phyloP scores from a whole-genome alignment of 352 stramenopile species.

The Globisporangium lucens region DNA sequence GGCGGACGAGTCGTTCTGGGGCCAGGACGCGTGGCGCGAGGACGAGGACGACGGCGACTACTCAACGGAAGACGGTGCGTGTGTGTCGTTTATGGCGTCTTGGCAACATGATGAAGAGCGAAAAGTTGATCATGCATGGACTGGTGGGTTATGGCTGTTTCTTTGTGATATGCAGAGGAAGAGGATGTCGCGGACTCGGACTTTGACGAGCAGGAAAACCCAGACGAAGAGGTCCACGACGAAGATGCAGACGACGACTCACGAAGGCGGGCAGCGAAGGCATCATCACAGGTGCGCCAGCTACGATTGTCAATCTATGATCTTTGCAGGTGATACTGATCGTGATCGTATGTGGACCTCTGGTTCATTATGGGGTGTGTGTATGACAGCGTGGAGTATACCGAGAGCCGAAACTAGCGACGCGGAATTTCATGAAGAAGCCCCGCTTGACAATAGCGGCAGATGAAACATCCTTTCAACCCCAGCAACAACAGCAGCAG shows the following conservation, averaged over 20 bases:
- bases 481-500: background rate
- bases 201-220: slow-evolving; percentile 82
- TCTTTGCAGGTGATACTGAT: background rate
- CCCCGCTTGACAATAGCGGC: slow-evolving; percentile 9
- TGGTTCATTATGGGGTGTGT: background rate
- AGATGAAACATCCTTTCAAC: background rate
- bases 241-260: slow-evolving; percentile 46
- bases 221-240: slow-evolving; percentile 78
- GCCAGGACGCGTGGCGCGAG: slow-evolving; percentile 81
- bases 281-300: slow-evolving; percentile 12
- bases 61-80: slow-evolving; percentile 79
- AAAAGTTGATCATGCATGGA: background rate
- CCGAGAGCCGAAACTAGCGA: slow-evolving; percentile 25
- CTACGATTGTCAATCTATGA: background rate
- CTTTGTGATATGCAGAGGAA: slow-evolving; percentile 52
- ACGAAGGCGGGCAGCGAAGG: slow-evolving; percentile 24
- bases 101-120: background rate
- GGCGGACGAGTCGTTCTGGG: slow-evolving; percentile 86
- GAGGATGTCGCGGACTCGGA: slow-evolving; percentile 87
- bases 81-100: background rate
- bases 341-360: background rate
- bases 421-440: slow-evolving; percentile 16
- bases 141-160: background rate
- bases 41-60: slow-evolving; percentile 86
- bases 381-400: slow-evolving; percentile 19